Percentiles rank a stretch among this genome's conserved stretches.
Conservation (phyloP, 192 early-diverging fungal species). For the Entomortierella chlamydospora region DNA sequence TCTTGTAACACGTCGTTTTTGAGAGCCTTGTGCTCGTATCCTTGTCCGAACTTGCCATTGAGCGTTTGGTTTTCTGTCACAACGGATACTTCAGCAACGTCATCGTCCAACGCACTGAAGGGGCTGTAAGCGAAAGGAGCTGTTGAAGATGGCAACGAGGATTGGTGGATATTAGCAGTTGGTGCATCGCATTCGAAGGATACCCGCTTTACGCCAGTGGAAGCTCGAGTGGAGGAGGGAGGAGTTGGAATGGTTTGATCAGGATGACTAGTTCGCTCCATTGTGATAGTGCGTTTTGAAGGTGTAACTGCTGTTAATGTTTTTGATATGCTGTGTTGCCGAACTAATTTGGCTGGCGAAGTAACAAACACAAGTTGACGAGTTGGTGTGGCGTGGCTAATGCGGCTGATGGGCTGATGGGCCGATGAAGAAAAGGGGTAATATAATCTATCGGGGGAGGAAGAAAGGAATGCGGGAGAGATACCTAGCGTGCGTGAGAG, state of each 20-base stretch:
- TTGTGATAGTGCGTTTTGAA: neutral
- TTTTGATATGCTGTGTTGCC: too few species aligned
- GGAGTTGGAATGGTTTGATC: conserved; percentile 5
- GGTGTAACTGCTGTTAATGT: too few species aligned
- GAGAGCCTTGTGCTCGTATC: neutral
- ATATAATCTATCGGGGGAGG: neutral
- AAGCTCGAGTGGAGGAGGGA: neutral
- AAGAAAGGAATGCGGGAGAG: neutral
- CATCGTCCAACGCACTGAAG: conserved; percentile 19
- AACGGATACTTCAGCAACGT: neutral
- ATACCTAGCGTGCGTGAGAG: neutral
- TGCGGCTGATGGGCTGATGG: too few species aligned
- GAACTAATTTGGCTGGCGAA: too few species aligned
- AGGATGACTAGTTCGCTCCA: conserved; percentile 15
- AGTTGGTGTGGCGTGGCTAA: neutral
- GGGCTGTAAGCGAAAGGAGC: neutral
- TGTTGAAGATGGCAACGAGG: neutral
- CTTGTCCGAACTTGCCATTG: neutral
- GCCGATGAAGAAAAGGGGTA: too few species aligned
- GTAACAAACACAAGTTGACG: too few species aligned
- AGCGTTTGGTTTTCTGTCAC: neutral
- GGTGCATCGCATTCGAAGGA: conserved; percentile 22
- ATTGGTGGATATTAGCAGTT: neutral
- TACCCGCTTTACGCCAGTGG: conserved; percentile 2
- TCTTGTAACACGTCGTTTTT: neutral